Evolutionary conservation across 352 stramenopile species (phyloP).

Genomic region (Globisporangium polare): DNA sequence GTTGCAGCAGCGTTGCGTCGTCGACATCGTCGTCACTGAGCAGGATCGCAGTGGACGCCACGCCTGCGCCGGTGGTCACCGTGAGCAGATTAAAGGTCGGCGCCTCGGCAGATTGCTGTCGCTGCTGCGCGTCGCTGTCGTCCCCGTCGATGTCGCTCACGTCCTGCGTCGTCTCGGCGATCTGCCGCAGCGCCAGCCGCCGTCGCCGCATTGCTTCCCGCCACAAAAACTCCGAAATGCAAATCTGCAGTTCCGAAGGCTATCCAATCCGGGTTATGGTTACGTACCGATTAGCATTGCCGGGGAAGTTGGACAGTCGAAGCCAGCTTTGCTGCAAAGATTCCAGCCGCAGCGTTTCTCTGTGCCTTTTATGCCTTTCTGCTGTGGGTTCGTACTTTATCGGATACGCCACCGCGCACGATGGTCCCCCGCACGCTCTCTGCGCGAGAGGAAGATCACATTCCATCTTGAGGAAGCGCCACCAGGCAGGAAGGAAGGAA

Average conservation of each 20-base stretch:
- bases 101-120: conserved; percentile 1
- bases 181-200: conserved; percentile 23
- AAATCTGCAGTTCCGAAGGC: too few relatives aligned
- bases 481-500: conserved; percentile 1
- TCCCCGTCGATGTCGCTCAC: conserved; percentile 20
- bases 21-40: conserved; percentile 4
- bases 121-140: conserved; percentile 5
- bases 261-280: background rate
- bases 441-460: conserved; percentile 7
- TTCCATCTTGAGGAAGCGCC: conserved; percentile 13
- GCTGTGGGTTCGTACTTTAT: conserved; percentile 4
- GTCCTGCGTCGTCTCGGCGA: conserved; percentile 18
- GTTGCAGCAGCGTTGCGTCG: background rate
- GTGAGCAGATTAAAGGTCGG: conserved; percentile 19
- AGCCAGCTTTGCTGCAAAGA: background rate
- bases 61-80: background rate
- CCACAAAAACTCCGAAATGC: background rate
- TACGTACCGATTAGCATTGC: too few relatives aligned
- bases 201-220: conserved; percentile 19
- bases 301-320: background rate
- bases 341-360: background rate
- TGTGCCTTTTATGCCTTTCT: too few relatives aligned
- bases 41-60: background rate
- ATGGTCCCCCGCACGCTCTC: conserved; percentile 1
- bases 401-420: background rate